phyloP scores from a whole-genome alignment of 192 early-diverging fungal species.

The Chytriomyces sp. region DNA sequence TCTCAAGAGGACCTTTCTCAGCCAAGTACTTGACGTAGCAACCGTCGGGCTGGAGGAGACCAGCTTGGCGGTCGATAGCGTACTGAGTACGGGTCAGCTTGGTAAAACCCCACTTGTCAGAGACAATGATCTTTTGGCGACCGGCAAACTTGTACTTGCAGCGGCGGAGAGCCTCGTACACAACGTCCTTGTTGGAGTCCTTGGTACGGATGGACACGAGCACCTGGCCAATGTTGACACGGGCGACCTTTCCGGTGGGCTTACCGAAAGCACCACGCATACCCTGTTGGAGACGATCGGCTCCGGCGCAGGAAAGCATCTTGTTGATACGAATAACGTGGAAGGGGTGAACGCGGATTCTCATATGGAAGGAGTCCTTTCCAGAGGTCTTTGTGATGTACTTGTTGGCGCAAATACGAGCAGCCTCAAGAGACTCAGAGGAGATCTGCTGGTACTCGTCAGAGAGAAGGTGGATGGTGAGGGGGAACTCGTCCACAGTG shows the following conservation, averaged over 20 bases:
- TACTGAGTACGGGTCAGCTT: conserved; percentile 93
- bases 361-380: conserved; percentile 99
- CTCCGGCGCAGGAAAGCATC: conserved; percentile 99
- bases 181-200: conserved; percentile 89
- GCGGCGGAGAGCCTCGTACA: conserved; percentile 90
- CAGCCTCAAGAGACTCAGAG: conserved; percentile 98
- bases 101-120: conserved; percentile 99
- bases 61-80: conserved; percentile 70
- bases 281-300: conserved; percentile 96
- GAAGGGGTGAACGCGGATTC: conserved; percentile 97
- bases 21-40: conserved; percentile 94
- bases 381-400: conserved; percentile 96
- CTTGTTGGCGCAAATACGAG: conserved; percentile 97
- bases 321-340: conserved; percentile 99
- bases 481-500: conserved; percentile 95
- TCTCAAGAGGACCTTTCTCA: conserved; percentile 75
- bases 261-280: conserved; percentile 99
- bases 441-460: conserved; percentile 98
- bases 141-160: conserved; percentile 99
- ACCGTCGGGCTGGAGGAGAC: conserved; percentile 87
- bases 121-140: conserved; percentile 97
- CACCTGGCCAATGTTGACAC: conserved; percentile 97
- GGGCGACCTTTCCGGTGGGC: conserved; percentile 91
- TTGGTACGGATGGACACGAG: conserved; percentile 95
- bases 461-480: conserved; percentile 93